Evolutionary conservation across 208 protist genomes (phyloP), one percentile per base, ranked within the genome.

Genomic region (Porcisia deanei): DNA sequence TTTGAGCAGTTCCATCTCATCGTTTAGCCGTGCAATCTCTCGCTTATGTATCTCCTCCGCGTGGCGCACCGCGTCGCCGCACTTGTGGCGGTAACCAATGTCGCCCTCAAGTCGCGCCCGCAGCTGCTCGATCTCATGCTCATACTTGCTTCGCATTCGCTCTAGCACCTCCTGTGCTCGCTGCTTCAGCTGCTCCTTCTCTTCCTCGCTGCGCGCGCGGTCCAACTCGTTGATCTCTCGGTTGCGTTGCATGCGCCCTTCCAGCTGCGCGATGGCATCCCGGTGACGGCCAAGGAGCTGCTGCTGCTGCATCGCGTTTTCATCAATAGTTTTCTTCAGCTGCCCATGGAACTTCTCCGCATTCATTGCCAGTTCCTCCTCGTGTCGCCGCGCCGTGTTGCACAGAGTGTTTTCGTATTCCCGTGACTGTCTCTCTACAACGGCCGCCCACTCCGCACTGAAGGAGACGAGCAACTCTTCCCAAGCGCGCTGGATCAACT

Each of bases 191-290:
- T 80, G 54, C 55, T 91, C 86, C 61, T 87, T 90, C 39, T 91
- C 88, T 20, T 81, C 65, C 55, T 87, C 85, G 45, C 68, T 58
- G 20, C 80, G 82, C 74, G 83, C 85, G 58, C 76, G 79, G 72
- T 89, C 86, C 67, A 82, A 25, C 37, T 91, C 87, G 41, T 82
- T 86, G 1, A 89, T 71, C 57, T 88, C 85, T 57, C 84, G 84
- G 60, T 79, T 88, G 63, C 80, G 81, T 68, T 86, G 81, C 71
- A 94, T 70, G 52, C 80, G 84, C 20, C 83, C 81, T 66, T 91
- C 82, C 18, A 87, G 54, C 55, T 81, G 73, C 16, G 87, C 77
- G 37, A 89, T 59, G 4, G 82, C 82, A 2, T 87, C 83, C 37
- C 71, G 67, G 77, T 91, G 87, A 10, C 79, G 72, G 61, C 84